Evolutionary conservation across 345 rosid genomes (phyloP).

Genomic region (Syzygium jambos): DNA sequence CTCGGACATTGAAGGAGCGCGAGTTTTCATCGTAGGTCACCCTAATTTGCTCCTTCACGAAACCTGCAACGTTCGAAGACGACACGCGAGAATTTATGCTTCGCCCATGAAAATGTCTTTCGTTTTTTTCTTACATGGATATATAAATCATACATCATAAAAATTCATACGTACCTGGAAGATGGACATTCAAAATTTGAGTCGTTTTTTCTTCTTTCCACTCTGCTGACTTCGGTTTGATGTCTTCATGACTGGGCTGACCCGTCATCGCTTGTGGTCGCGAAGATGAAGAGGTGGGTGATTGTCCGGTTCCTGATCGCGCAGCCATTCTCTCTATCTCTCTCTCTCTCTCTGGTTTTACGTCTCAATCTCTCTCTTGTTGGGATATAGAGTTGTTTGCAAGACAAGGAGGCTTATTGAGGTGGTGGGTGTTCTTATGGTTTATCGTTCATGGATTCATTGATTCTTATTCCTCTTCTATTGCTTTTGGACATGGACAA

Average conservation of each 20-base stretch:
- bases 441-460: background rate
- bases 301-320: background rate
- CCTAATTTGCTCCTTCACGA: background rate
- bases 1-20: background rate
- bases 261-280: background rate
- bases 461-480: background rate
- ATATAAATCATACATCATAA: background rate
- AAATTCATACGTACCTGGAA: background rate
- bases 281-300: background rate
- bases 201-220: background rate
- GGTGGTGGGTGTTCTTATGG: background rate
- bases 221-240: background rate
- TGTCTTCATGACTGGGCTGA: background rate
- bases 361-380: background rate
- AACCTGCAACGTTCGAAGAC: background rate
- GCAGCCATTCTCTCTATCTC: background rate
- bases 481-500: background rate
- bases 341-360: background rate
- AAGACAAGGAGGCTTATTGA: background rate
- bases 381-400: background rate
- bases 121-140: background rate
- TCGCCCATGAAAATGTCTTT: background rate
- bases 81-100: background rate
- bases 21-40: background rate
- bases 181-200: background rate